Conservation (phyloP, 2,329 filamentous ascomycete species). For the Fusarium sp. region DNA sequence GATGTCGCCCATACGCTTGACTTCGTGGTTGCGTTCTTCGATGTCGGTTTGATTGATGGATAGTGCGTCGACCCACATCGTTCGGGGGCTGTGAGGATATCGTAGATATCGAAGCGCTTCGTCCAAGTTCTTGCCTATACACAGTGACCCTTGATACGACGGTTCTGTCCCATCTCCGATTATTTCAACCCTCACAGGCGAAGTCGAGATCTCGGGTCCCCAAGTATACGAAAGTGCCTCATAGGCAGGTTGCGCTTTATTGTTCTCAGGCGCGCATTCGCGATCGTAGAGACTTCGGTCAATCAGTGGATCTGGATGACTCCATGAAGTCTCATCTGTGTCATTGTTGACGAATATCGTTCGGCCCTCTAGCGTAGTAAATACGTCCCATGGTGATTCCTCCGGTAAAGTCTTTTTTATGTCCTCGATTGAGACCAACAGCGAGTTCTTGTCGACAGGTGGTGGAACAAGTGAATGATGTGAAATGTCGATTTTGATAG, state of each 20-base stretch:
- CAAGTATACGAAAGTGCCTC: background rate
- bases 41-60: slow-evolving; percentile 1
- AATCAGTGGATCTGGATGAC: background rate
- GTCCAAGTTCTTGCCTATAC: background rate
- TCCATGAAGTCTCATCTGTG: background rate
- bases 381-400: background rate
- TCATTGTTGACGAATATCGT: background rate
- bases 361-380: background rate
- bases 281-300: background rate
- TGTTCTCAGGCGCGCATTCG: rapidly evolving
- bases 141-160: background rate
- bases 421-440: rapidly evolving
- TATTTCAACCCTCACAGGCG: background rate
- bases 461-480: background rate
- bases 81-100: background rate
- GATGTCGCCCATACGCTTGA: slow-evolving; percentile 15
- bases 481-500: background rate
- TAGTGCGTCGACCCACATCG: slow-evolving; percentile 10
- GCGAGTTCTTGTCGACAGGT: background rate
- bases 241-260: background rate
- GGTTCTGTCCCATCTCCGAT: background rate
- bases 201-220: background rate
- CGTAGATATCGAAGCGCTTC: background rate
- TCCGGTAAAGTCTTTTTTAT: background rate
- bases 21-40: slow-evolving; percentile 8